Conservation (phyloP, 176 grass and related monocot genomes). For the Zizania latifolia region DNA sequence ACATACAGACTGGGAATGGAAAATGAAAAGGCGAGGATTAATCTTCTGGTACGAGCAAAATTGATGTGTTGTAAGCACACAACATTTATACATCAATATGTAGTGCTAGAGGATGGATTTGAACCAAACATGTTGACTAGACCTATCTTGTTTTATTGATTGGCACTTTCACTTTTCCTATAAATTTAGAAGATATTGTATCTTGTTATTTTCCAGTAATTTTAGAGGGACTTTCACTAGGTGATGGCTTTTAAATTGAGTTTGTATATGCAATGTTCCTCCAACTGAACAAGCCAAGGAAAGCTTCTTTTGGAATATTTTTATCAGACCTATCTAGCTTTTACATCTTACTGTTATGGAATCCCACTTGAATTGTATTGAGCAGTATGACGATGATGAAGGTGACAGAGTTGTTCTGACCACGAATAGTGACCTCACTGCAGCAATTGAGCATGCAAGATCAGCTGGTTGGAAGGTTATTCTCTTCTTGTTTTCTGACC, state of each 20-base stretch:
- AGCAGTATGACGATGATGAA: conserved; percentile 78
- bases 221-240: not conserved
- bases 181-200: not conserved
- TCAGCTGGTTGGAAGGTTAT: conserved; percentile 62
- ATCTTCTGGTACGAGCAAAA: conserved; percentile 55
- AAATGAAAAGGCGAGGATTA: conserved; percentile 26
- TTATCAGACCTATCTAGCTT: not conserved
- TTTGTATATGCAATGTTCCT: not conserved
- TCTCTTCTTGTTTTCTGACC: not conserved
- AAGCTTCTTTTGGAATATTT: not conserved
- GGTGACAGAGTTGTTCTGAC: conserved; percentile 67
- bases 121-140: conserved; percentile 3
- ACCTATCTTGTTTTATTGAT: not conserved
- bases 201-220: not conserved
- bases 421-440: conserved; percentile 42
- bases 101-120: not conserved
- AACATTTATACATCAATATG: not conserved
- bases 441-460: conserved; percentile 63
- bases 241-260: not conserved
- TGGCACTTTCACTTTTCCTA: not conserved
- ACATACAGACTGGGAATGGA: conserved; percentile 40
- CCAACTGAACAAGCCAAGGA: not conserved
- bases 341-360: not conserved
- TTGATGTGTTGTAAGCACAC: not conserved
- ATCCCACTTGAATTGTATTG: not conserved